Percentiles rank a stretch among this genome's conserved stretches.
These are phyloP conservation scores for Xylaria curta DNA, from an alignment of 495 filamentous ascomycete genomes.

Conservation along the genomic window DNA sequence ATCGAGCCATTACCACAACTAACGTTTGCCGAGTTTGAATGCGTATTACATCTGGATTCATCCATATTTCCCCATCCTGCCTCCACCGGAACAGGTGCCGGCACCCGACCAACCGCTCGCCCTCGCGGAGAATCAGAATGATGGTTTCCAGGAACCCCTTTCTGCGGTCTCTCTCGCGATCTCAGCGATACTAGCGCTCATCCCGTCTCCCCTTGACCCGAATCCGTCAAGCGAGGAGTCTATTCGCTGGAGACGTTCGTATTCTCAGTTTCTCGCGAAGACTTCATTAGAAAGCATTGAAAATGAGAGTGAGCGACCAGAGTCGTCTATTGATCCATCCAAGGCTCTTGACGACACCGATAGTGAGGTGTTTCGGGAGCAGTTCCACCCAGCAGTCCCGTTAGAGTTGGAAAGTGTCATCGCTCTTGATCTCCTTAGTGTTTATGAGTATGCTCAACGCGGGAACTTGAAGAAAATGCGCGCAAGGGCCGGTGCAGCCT, in stretches of 20 bases:
- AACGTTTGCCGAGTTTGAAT: slow-evolving; percentile 52
- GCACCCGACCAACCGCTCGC: slow-evolving; percentile 54
- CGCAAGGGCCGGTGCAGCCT: slow-evolving; percentile 62
- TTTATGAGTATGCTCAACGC: slow-evolving; percentile 67
- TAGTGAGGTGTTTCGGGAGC: slow-evolving; percentile 50
- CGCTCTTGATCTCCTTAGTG: slow-evolving; percentile 61
- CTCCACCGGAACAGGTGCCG: slow-evolving; percentile 54
- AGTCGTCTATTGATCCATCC: slow-evolving; percentile 59
- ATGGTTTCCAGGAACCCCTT: slow-evolving; percentile 53
- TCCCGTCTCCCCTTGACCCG: slow-evolving; percentile 60
- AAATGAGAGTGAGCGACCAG: slow-evolving; percentile 60
- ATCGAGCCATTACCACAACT: slow-evolving; percentile 29
- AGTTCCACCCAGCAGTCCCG: slow-evolving; percentile 59
- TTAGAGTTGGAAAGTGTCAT: slow-evolving; percentile 62
- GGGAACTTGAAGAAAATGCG: slow-evolving; percentile 69
- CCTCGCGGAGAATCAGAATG: slow-evolving; percentile 49
- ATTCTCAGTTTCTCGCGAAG: slow-evolving; percentile 62
- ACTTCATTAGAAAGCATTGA: slow-evolving; percentile 61
- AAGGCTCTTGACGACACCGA: slow-evolving; percentile 57
- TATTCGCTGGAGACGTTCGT: slow-evolving; percentile 56
- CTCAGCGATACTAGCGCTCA: slow-evolving; percentile 61
- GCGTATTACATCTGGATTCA: slow-evolving; percentile 69
- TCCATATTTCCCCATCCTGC: slow-evolving; percentile 64
- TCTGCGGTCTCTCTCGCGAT: slow-evolving; percentile 63
- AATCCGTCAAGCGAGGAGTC: slow-evolving; percentile 54